phyloP scores from a whole-genome alignment of 768 basidiomycete species.

The Agrocybe praecox region DNA sequence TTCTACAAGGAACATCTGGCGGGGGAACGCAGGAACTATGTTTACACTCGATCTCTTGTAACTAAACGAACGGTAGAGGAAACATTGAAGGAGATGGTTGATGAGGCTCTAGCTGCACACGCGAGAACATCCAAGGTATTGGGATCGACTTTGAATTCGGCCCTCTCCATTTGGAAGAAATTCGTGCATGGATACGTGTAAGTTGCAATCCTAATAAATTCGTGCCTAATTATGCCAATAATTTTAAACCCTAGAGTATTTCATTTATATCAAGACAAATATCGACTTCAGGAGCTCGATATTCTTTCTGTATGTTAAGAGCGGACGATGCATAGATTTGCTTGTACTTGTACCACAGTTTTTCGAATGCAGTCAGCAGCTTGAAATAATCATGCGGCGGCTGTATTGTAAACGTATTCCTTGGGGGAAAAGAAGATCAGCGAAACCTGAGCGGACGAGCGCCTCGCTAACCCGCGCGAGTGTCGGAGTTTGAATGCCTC shows the following conservation, averaged over 20 bases:
- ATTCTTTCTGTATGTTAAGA: no score
- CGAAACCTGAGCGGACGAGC: no score
- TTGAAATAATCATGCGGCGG: no score
- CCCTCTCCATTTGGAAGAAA: neutral
- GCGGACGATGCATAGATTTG: no score
- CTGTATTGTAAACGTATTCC: no score
- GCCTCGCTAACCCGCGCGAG: no score
- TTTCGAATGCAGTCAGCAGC: no score
- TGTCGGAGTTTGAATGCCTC: no score
- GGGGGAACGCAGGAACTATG: constrained; percentile 5
- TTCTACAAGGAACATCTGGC: constrained; percentile 5
- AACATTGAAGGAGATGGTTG: neutral
- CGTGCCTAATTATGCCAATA: neutral
- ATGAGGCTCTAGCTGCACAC: constrained; percentile 1
- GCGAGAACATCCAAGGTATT: neutral
- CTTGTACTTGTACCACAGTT: no score
- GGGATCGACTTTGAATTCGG: neutral
- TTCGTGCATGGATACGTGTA: constrained; percentile 2
- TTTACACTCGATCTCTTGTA: neutral
- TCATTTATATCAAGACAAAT: neutral
- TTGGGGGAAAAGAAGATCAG: no score
- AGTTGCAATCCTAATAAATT: neutral
- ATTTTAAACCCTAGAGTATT: neutral
- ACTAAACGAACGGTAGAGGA: neutral
- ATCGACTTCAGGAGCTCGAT: constrained; percentile 3